Evolutionary conservation across 495 filamentous ascomycete species (phyloP), one percentile per base, ranked within the genome.

Genomic region (Mytilinidion resinicola): DNA sequence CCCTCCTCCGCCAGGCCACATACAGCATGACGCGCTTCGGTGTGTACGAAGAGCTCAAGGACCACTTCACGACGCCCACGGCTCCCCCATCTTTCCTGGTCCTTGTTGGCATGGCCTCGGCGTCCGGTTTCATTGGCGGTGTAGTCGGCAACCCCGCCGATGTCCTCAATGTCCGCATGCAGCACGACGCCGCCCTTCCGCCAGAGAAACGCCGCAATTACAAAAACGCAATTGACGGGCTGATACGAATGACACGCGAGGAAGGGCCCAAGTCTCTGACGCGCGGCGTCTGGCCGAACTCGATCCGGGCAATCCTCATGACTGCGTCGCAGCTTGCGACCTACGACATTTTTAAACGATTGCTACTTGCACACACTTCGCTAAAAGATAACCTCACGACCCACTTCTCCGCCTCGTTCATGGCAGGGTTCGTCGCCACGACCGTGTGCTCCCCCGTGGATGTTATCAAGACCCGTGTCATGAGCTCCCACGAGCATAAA

Each of bases 101-200:
- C 17, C 82, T 98, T 1, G 76, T 97, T 61, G 85, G 79, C 59
- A 88, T 97, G 68, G 86, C 91, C 53, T 85, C 82, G 11, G 77
- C 80, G 17, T 95, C 93, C 1, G 93, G 93, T 47, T 87, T 96
- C 71, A 73, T 96, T 4, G 93, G 93, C 56, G 93, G 93, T 21
- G 70, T 96, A 8, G 87, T 88, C 10, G 93, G 93, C 56, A 97
- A 97, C 73, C 88, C 90, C 0, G 92, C 92, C 56, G 93, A 98
- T 69, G 88, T 98, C 10, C 79, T 96, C 56, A 98, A 98, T 74
- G 93, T 98, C 42, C 90, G 93, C 62, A 98, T 98, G 93, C 93
- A 98, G 72, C 86, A 92, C 75, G 93, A 97, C 70, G 85, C 88
- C 11, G 83, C 91, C 0, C 81, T 96, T 4, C 88, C 91, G 0